Percentiles rank a stretch among this genome's conserved stretches.
phyloP scores from a whole-genome alignment of 2,329 filamentous ascomycete species.

The Aspergillus piperis region DNA sequence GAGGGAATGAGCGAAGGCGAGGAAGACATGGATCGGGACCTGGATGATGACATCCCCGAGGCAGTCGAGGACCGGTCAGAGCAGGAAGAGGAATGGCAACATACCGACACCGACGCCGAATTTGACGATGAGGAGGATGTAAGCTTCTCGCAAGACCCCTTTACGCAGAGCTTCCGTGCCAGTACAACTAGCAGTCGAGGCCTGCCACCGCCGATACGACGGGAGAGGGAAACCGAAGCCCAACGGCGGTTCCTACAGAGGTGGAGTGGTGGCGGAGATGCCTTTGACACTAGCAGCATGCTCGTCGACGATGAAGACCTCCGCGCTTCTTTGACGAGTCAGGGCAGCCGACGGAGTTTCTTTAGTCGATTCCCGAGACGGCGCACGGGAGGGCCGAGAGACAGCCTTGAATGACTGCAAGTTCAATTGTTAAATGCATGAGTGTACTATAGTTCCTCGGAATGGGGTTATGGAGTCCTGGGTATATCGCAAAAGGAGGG shows the following conservation, averaged over 20 bases:
- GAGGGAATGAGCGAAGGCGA: conserved; percentile 53
- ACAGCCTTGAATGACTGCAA: conserved; percentile 53
- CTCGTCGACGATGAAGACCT: conserved; percentile 38
- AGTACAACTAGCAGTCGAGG: conserved; percentile 38
- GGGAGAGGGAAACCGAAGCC: conserved; percentile 40
- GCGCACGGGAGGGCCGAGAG: conserved; percentile 44
- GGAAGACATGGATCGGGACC: conserved; percentile 64
- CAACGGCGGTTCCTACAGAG: conserved; percentile 42
- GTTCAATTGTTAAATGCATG: background rate
- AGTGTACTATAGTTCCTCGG: background rate
- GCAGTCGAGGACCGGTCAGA: conserved; percentile 44
- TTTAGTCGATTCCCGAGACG: conserved; percentile 43
- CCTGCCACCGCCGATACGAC: conserved; percentile 29
- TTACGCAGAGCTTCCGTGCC: conserved; percentile 32
- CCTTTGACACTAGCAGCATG: conserved; percentile 38
- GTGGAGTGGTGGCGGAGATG: conserved; percentile 42
- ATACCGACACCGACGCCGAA: conserved; percentile 73
- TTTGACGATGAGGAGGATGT: conserved; percentile 48
- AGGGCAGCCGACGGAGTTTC: conserved; percentile 33
- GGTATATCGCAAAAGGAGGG: background rate
- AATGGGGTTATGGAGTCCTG: background rate
- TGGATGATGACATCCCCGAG: conserved; percentile 72
- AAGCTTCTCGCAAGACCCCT: conserved; percentile 28
- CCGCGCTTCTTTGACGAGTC: conserved; percentile 36
- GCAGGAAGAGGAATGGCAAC: conserved; percentile 68